Percentiles rank a stretch among this genome's conserved stretches.
phyloP scores from a whole-genome alignment of 805 yeast genomes.

The Saccharomycopsis sp. region DNA sequence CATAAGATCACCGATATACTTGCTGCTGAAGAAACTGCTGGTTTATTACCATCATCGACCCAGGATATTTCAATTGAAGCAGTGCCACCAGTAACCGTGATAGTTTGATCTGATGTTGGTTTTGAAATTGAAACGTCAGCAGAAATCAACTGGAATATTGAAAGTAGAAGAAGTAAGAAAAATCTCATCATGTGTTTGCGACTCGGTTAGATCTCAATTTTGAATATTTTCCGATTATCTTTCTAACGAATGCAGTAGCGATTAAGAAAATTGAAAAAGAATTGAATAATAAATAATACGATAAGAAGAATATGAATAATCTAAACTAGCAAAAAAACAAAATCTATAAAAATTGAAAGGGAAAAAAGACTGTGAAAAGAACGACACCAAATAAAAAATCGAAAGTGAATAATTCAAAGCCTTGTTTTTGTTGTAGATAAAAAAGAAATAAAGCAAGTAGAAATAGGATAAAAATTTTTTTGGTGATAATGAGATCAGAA shows the following conservation, averaged over 20 bases:
- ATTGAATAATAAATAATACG: neutral
- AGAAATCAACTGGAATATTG: neutral
- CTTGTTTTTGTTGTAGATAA: too few species aligned
- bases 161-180: neutral
- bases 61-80: conserved; percentile 37
- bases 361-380: too few species aligned
- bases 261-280: neutral
- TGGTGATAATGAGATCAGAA: too few species aligned
- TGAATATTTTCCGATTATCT: neutral
- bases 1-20: conserved; percentile 51
- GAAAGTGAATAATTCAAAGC: too few species aligned
- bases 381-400: too few species aligned
- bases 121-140: conserved; percentile 27
- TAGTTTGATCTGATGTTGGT: conserved; percentile 24
- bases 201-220: too few species aligned
- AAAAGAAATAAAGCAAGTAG: too few species aligned
- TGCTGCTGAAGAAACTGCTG: conserved; percentile 38
- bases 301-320: too few species aligned
- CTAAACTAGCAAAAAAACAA: too few species aligned
- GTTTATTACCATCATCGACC: conserved; percentile 46
- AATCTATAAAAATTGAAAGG: too few species aligned
- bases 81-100: conserved; percentile 25
- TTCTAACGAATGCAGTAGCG: neutral
- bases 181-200: neutral
- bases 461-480: too few species aligned